Evolutionary conservation across 2,329 filamentous ascomycete genomes (phyloP), one percentile per base, ranked within the genome.

Genomic region (Claviceps pazoutovae): DNA sequence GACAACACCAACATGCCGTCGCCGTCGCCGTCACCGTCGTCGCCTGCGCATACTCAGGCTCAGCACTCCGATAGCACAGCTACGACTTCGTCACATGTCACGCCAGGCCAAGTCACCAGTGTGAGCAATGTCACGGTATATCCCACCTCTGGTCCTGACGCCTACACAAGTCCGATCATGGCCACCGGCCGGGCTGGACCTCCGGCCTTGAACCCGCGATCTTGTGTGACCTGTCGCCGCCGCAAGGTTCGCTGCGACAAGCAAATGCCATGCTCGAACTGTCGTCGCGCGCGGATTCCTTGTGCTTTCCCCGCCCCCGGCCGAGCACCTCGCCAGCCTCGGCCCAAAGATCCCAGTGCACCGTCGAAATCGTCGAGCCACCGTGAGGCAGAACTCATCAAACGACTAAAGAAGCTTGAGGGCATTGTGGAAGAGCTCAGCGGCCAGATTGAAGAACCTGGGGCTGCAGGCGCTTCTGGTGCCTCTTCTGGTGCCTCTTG

Each of bases 201-300:
- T 21, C 65, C 67, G 6, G 65, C 64, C 39, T 53, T 74, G 46
- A 75, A 75, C 55, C 73, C 73, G 34, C 66, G 73, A 54, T 74
- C 72, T 55, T 75, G 73, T 57, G 71, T 75, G 17, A 74, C 71
- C 41, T 75, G 73, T 55, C 68, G 73, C 11, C 70, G 73, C 45
- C 71, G 82, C 55, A 84, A 86, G 65, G 85, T 89, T 51, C 83
- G 84, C 60, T 89, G 85, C 72, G 83, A 89, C 70, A 88, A 88
- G 70, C 75, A 79, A 60, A 80, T 86, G 71, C 83, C 84, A 16
- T 89, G 85, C 65, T 80, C 80, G 59, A 88, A 89, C 64, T 89
- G 85, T 64, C 77, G 78, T 43, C 79, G 83, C 56, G 83, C 82
- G 42, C 71, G 82, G 58, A 84, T 84, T 53, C 78, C 83, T 58